Base-by-base conservation (phyloP, 129 eudicot genomes). In the Saposhnikovia divaricata region DNA sequence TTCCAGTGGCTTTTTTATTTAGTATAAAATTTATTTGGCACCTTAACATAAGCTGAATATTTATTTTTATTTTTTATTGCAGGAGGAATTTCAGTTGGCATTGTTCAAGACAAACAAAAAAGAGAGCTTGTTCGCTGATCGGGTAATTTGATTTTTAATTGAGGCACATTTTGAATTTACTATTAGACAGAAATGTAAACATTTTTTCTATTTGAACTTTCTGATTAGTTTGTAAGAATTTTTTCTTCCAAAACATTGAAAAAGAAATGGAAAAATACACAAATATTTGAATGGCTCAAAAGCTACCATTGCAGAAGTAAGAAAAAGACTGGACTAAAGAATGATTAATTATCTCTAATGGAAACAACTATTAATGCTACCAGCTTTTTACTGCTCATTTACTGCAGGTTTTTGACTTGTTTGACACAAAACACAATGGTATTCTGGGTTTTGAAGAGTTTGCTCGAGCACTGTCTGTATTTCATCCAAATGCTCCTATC, bases 81-180 rank as follows among this genome's bases (percentile, higher is more conserved):
- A 93, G 98, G 98, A 93, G 81, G 98, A 93, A 80, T 88, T 93
- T 78, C 96, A 89, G 86, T 88, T 93, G 47, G 97, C 98, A 18
- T 88, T 93, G 69, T 93, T 93, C 83, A 85, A 89, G 85, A 93
- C 89, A 89, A 82, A 87, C 81, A 93, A 89, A 74, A 93, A 78
- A 81, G 88, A 83, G 68, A 89, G 91, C 80, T 90, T 93, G n/a
- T 93, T 93, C 28, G 93, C 97, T 8, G 97, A 93, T 78, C 85
- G 98, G 91, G 98, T 93, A 78, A 68, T 68, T 34, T 68, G 73
- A 34, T 14, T 31, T 68, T 31, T 40, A 68, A 43, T 31, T 68
- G 42, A 31, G 31, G 14, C 6, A 6, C 73, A 68, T 31, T 23
- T 9, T 68, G 4, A 68, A 66, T 25, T 66, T 66, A 28, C 72